Conservation (phyloP, 2,329 filamentous ascomycete genomes). For the Biscogniauxia sp. region DNA sequence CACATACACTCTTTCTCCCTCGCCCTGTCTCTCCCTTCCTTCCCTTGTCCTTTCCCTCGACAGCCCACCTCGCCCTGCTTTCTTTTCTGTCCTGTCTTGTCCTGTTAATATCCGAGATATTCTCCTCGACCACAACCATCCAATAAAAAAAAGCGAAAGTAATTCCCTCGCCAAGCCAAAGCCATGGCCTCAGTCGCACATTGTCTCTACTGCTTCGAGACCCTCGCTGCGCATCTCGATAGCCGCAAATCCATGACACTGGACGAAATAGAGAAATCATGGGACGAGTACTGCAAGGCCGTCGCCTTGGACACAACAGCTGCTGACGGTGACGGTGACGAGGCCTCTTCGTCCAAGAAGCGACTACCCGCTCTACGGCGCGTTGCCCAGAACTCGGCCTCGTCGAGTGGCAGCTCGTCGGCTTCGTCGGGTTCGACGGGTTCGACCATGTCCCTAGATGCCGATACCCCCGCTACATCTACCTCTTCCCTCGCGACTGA, state of each 20-base stretch:
- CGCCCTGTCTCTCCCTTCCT: not conserved
- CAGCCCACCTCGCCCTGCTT: not conserved
- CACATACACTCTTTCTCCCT: too few relatives aligned
- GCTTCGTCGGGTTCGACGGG: conserved; percentile 29
- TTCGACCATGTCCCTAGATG: conserved; percentile 36
- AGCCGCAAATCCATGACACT: conserved; percentile 66
- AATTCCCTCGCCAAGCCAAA: conserved; percentile 36
- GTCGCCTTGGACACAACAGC: conserved; percentile 10
- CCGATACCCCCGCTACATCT: conserved; percentile 44
- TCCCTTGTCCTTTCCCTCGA: not conserved
- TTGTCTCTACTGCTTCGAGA: conserved; percentile 92
- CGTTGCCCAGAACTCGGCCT: conserved; percentile 25
- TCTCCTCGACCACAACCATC: too few relatives aligned
- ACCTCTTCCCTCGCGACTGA: conserved; percentile 39
- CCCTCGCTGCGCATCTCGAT: conserved; percentile 72
- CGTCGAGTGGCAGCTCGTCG: conserved; percentile 27
- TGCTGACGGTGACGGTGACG: conserved; percentile 18
- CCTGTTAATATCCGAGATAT: not conserved
- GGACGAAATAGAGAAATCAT: conserved; percentile 67
- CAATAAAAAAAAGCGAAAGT: too few relatives aligned
- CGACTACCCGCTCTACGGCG: conserved; percentile 28
- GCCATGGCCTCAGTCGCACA: conserved; percentile 83
- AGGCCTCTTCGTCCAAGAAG: conserved; percentile 31
- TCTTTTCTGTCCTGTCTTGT: not conserved
- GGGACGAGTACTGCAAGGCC: conserved; percentile 38